These are phyloP conservation scores for Leccinum obscurum DNA, from an alignment of 768 basidiomycete species.

Conservation along the genomic window DNA sequence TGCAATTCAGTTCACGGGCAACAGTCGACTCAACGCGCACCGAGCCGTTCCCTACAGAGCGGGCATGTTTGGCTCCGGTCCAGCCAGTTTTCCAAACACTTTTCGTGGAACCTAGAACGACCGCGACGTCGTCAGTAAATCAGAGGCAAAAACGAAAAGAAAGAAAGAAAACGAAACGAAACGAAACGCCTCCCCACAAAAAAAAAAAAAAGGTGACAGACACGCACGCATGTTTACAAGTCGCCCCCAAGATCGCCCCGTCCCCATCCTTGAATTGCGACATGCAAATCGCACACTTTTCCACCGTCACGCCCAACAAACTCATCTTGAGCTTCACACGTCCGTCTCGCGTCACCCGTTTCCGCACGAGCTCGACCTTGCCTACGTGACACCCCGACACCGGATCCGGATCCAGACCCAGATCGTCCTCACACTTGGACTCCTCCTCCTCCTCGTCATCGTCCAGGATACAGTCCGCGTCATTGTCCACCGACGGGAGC, in stretches of 20 bases:
- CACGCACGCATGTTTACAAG: constrained; percentile 58
- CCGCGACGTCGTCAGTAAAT: background rate
- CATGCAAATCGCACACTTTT: constrained; percentile 74
- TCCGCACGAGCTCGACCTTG: constrained; percentile 55
- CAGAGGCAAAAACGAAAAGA: background rate
- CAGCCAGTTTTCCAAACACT: constrained; percentile 64
- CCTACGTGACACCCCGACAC: constrained; percentile 35
- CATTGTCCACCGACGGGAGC: constrained; percentile 7
- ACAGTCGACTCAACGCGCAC: constrained; percentile 21
- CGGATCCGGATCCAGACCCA: background rate
- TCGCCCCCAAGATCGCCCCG: constrained; percentile 51
- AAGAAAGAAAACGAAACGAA: background rate
- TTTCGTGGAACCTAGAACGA: constrained; percentile 52
- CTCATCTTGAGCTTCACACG: constrained; percentile 70
- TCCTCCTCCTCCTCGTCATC: constrained; percentile 4
- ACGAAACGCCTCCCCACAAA: background rate
- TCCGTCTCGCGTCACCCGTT: constrained; percentile 61
- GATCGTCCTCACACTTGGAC: background rate
- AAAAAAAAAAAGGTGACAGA: background rate
- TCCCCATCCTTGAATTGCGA: constrained; percentile 66
- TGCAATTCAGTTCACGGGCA: background rate
- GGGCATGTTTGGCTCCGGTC: constrained; percentile 62
- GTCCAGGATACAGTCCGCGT: constrained; percentile 4
- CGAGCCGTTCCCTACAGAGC: constrained; percentile 55
- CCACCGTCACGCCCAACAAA: constrained; percentile 60